Conservation (phyloP, 306 rosid genomes). For the Alnus rubra region DNA sequence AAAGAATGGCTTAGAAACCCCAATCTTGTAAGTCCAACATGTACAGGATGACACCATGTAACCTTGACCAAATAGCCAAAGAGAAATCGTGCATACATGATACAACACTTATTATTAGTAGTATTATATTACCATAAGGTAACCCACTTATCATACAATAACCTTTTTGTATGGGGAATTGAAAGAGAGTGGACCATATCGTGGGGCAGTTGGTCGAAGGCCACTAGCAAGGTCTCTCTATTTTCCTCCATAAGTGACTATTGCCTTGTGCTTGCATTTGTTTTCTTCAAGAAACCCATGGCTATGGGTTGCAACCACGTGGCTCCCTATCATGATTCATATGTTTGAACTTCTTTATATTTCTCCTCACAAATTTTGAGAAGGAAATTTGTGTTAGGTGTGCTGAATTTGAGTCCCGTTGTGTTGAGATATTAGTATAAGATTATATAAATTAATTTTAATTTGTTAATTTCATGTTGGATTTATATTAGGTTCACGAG, state of each 20-base stretch:
- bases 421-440: too few relatives aligned
- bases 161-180: not conserved
- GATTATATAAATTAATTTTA: too few relatives aligned
- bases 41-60: too few relatives aligned
- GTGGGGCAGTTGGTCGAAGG: slow-evolving; percentile 48
- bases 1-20: too few relatives aligned
- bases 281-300: slow-evolving; percentile 47
- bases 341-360: slow-evolving; percentile 24
- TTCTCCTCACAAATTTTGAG: not conserved
- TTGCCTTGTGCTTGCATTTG: slow-evolving; percentile 34
- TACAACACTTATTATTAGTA: too few relatives aligned
- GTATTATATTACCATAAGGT: not conserved
- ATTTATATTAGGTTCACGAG: too few relatives aligned
- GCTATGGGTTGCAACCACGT: slow-evolving; percentile 51
- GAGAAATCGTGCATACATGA: too few relatives aligned
- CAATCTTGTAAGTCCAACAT: too few relatives aligned
- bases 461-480: too few relatives aligned
- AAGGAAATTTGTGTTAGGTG: too few relatives aligned
- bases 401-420: too few relatives aligned
- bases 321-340: slow-evolving; percentile 21
- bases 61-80: too few relatives aligned
- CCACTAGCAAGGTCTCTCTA: slow-evolving; percentile 20
- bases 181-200: slow-evolving; percentile 3
- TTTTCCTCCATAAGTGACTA: slow-evolving; percentile 33
- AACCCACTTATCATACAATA: not conserved